Base-by-base conservation (phyloP, 1,284 basidiomycete genomes). In the Amylostereum areolatum region DNA sequence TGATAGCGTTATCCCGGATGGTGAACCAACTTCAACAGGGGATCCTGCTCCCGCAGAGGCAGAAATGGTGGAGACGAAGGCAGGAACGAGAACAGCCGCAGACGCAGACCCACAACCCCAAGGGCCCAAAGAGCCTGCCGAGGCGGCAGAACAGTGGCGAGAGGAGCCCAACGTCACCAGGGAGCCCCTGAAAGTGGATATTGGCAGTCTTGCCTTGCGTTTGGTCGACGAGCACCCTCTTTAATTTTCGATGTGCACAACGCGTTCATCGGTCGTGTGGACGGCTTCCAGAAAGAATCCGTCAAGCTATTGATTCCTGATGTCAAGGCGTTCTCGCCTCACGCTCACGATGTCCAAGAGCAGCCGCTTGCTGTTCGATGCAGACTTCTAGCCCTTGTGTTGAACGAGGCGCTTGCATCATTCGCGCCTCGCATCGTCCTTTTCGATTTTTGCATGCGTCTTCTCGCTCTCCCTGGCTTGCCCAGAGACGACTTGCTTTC, bases 231-330 rank as follows among this genome's bases (percentile, higher is more conserved):
- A 88, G 53, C 88, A 94, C 58, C 83, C 89, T 6, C 86, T 5
- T 77, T 97, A 41, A 85, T 97, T 43, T 97, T 97, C 61, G 94
- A 97, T 60, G 80, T 97, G 45, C 85, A 89, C 58, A 76, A 77
- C 31, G 86, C 88, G 9, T 92, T 95, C 66, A 76, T 86, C 47
- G 81, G 83, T 28, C 71, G 78, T 2, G 69, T 73, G 39, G 79
- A 76, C 44, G 74, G 73, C 31, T 77, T 83, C 57, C 83, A 85
- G 56, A 71, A 77, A 35, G 67, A 81, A 54, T 79, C 83, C 10
- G 73, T 88, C 43, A 75, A 74, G 37, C 73, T 80, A 47, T 74
- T 92, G 47, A 72, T 90, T 47, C 82, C 85, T 37, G 87, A 91
- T 59, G 77, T 92, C 60, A 81, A 81, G 49, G 62, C 71, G 12